phyloP scores from a whole-genome alignment of 352 stramenopile species.

The Peronospora belbahrii region DNA sequence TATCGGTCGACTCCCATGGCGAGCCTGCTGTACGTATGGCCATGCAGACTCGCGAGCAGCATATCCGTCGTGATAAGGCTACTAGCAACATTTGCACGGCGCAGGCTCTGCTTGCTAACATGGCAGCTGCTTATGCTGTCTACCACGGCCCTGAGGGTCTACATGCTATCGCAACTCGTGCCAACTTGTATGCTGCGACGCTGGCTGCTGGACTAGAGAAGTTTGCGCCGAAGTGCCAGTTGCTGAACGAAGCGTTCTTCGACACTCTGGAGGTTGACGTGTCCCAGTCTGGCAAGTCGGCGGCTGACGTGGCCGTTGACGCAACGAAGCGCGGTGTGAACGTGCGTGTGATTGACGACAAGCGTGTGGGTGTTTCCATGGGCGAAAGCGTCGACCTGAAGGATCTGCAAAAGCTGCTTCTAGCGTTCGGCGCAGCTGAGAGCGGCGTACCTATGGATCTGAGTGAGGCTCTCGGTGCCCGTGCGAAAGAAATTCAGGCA shows the following conservation, averaged over 20 bases:
- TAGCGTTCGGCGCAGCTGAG: conserved; percentile 53
- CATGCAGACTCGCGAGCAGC: conserved; percentile 98
- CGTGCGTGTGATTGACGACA: conserved; percentile 76
- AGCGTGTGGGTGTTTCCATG: conserved; percentile 92
- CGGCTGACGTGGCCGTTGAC: conserved; percentile 64
- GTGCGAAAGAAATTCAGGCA: conserved; percentile 44
- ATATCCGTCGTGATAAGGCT: conserved; percentile 98
- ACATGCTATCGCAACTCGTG: conserved; percentile 86
- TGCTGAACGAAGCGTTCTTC: conserved; percentile 88
- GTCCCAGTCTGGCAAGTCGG: conserved; percentile 66
- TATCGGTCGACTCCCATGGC: conserved; percentile 94
- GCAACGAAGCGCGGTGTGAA: conserved; percentile 75
- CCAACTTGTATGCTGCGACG: conserved; percentile 89
- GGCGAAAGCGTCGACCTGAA: conserved; percentile 92
- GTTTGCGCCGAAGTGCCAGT: conserved; percentile 41
- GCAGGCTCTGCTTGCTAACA: conserved; percentile 97
- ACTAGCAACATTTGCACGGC: conserved; percentile 99
- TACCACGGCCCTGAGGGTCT: conserved; percentile 98
- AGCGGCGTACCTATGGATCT: conserved; percentile 29
- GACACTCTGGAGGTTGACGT: conserved; percentile 94
- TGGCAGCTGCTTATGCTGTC: conserved; percentile 96
- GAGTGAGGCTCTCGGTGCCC: conserved; percentile 41
- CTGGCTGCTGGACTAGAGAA: conserved; percentile 87
- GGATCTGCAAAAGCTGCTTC: conserved; percentile 86
- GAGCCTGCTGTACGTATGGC: conserved; percentile 96